Evolutionary conservation across 495 filamentous ascomycete species (phyloP).

Genomic region (Rostrohypoxylon terebratum): DNA sequence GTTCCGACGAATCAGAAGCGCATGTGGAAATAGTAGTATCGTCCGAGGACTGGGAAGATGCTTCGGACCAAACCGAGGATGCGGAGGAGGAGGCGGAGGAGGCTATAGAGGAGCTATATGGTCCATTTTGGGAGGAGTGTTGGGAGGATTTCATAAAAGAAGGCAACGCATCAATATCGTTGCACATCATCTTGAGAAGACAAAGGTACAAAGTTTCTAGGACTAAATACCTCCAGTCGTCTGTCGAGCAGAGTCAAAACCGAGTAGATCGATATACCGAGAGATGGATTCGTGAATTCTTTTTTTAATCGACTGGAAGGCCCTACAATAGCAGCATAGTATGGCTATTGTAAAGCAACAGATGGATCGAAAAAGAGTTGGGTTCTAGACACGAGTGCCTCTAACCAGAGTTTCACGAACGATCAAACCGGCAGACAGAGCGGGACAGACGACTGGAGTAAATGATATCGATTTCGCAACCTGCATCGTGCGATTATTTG

Average conservation of each 20-base stretch:
- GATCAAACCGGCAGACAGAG: slow-evolving; percentile 67
- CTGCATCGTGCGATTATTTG: slow-evolving; percentile 64
- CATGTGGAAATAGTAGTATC: slow-evolving; percentile 61
- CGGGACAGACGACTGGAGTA: slow-evolving; percentile 69
- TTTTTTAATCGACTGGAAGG: slow-evolving; percentile 55
- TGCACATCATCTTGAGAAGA: slow-evolving; percentile 64
- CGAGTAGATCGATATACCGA: slow-evolving; percentile 59
- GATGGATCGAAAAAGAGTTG: slow-evolving; percentile 56
- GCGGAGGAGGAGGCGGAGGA: slow-evolving; percentile 79
- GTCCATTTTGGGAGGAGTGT: slow-evolving; percentile 60
- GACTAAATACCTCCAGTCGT: slow-evolving; percentile 66
- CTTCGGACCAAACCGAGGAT: slow-evolving; percentile 83
- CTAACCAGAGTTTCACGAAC: slow-evolving; percentile 61
- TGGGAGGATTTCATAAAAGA: slow-evolving; percentile 57
- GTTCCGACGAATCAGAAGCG: slow-evolving; percentile 57
- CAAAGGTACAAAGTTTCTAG: slow-evolving; percentile 41
- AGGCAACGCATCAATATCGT: slow-evolving; percentile 59
- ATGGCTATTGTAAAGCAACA: slow-evolving; percentile 47
- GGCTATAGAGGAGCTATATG: slow-evolving; percentile 75
- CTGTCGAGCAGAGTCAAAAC: slow-evolving; percentile 65
- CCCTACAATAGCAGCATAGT: slow-evolving; percentile 49
- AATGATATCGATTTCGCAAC: slow-evolving; percentile 56
- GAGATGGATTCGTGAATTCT: slow-evolving; percentile 52
- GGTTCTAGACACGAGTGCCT: slow-evolving; percentile 59
- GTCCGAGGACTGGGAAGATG: slow-evolving; percentile 69